Conservation (phyloP, 768 basidiomycete species). For the Termitomyces sp. region DNA sequence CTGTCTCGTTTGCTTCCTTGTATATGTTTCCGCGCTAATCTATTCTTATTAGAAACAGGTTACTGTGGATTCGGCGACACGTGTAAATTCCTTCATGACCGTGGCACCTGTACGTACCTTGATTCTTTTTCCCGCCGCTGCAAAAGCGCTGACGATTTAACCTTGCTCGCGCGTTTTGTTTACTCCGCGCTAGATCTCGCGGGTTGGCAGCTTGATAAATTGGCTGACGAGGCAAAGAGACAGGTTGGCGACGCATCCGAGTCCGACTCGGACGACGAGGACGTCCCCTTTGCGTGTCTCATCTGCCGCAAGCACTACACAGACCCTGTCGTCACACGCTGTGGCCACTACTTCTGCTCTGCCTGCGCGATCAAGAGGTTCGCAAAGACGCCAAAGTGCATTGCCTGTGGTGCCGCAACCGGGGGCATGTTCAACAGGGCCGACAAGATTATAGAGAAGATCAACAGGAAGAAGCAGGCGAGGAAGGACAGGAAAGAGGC, state of each 20-base stretch:
- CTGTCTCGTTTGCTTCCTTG: conserved; percentile 17
- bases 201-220: conserved; percentile 97
- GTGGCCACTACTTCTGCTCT: conserved; percentile 95
- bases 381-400: conserved; percentile 90
- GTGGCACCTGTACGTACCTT: conserved; percentile 76
- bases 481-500: conserved; percentile 47
- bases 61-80: conserved; percentile 99
- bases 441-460: conserved; percentile 86
- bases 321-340: conserved; percentile 92
- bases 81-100: conserved; percentile 98
- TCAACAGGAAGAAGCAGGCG: conserved; percentile 66
- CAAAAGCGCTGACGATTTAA: conserved; percentile 5
- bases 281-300: conserved; percentile 97
- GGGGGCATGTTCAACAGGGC: conserved; percentile 96
- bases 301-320: conserved; percentile 94
- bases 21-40: conserved; percentile 1
- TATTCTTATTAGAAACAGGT: conserved; percentile 71
- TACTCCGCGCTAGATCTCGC: conserved; percentile 60
- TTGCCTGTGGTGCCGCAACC: conserved; percentile 90
- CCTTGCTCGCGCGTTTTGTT: neutral
- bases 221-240: conserved; percentile 72
- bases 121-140: conserved; percentile 1
- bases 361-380: conserved; percentile 94
- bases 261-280: conserved; percentile 73
- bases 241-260: conserved; percentile 57